Conservation (phyloP, 768 basidiomycete genomes). For the Suillus bovinus region DNA sequence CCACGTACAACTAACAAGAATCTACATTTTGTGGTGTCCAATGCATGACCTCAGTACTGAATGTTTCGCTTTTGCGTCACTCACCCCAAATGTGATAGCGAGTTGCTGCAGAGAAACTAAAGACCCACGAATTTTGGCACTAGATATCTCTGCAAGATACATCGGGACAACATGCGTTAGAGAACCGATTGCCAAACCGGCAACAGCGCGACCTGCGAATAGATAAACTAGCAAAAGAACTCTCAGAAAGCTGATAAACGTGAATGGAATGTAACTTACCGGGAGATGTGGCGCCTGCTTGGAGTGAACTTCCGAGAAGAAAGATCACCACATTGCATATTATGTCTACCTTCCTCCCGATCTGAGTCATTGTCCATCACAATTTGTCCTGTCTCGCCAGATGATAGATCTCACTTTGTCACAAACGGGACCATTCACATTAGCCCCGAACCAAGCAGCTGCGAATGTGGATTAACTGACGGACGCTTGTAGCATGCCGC, state of each 20-base stretch:
- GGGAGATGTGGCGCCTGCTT: constrained; percentile 29
- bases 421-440: constrained; percentile 31
- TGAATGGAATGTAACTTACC: constrained; percentile 12
- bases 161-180: constrained; percentile 30
- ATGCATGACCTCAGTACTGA: not conserved
- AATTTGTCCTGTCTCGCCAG: not conserved
- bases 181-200: constrained; percentile 20
- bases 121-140: constrained; percentile 38
- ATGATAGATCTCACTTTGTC: constrained; percentile 20
- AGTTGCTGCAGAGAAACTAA: constrained; percentile 38
- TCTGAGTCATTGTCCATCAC: constrained; percentile 12
- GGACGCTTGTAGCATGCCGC: not conserved
- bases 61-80: no score
- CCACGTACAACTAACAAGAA: constrained; percentile 33
- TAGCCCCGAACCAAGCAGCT: constrained; percentile 35
- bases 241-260: not conserved
- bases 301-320: constrained; percentile 32
- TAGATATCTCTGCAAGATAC: constrained; percentile 41
- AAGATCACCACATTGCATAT: constrained; percentile 32
- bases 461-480: constrained; percentile 10
- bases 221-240: constrained; percentile 21
- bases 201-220: constrained; percentile 31
- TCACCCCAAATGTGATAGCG: constrained; percentile 36
- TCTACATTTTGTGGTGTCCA: constrained; percentile 18
- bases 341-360: constrained; percentile 30